Evolutionary conservation across 2,329 filamentous ascomycete species (phyloP).

Genomic region (Xylaria polymorpha): DNA sequence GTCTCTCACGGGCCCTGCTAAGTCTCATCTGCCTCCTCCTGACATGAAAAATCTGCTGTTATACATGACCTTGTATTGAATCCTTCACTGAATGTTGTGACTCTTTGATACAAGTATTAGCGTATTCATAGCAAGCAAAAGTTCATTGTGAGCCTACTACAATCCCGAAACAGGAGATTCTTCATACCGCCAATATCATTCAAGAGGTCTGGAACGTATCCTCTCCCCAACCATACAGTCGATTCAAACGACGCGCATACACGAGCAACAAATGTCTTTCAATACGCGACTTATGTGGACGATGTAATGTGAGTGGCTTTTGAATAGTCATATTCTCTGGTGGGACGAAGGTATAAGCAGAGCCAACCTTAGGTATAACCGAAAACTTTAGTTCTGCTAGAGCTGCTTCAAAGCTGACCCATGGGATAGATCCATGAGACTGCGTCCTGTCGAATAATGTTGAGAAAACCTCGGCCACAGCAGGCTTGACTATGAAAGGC

Average conservation of each 20-base stretch:
- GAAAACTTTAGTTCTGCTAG: slow-evolving; percentile 58
- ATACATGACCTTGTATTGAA: neutral
- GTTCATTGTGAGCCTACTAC: too few relatives aligned
- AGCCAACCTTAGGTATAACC: slow-evolving; percentile 38
- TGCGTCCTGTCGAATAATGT: slow-evolving; percentile 50
- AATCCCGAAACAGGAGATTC: neutral
- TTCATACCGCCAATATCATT: neutral
- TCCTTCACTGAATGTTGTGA: neutral
- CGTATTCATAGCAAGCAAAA: neutral
- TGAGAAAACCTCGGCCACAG: slow-evolving; percentile 54
- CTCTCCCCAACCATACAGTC: slow-evolving; percentile 53
- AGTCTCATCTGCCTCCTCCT: neutral
- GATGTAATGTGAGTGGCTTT: slow-evolving; percentile 52
- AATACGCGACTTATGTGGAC: slow-evolving; percentile 53
- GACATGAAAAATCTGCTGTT: neutral
- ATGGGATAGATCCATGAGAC: slow-evolving; percentile 50
- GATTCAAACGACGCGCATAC: slow-evolving; percentile 49
- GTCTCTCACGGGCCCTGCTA: neutral
- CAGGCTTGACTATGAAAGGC: slow-evolving; percentile 53
- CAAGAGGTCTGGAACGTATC: slow-evolving; percentile 47
- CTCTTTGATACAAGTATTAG: neutral
- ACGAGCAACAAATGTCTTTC: slow-evolving; percentile 49
- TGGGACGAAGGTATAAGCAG: slow-evolving; percentile 55
- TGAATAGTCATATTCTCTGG: slow-evolving; percentile 44
- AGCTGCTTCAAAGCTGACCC: slow-evolving; percentile 55